Percentiles rank a stretch among this genome's conserved stretches.
Conservation (phyloP, 176 grass and related monocot species). For the Oryza brachyantha region DNA sequence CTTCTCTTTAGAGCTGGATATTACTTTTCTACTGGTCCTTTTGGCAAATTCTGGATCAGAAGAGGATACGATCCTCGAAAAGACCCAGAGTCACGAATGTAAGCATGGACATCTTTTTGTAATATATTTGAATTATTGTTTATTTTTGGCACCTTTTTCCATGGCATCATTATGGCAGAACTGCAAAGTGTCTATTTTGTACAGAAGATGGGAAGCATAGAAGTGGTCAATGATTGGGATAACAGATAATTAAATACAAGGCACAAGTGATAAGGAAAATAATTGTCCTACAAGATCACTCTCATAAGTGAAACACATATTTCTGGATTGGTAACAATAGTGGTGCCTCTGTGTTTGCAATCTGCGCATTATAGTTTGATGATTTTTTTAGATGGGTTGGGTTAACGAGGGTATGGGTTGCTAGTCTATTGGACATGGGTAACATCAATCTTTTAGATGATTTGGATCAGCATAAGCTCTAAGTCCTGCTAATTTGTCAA, state of each 20-base stretch:
- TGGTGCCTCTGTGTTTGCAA: neutral
- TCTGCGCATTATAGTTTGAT: slow-evolving; percentile 4
- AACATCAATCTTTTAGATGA: neutral
- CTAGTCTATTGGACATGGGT: neutral
- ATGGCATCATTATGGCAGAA: slow-evolving; percentile 8
- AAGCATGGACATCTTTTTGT: slow-evolving; percentile 10
- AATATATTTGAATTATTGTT: neutral
- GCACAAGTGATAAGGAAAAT: neutral
- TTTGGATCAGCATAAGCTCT: neutral
- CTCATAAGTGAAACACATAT: neutral
- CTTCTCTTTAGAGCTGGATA: slow-evolving; percentile 97
- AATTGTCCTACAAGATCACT: neutral
- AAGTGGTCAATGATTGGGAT: neutral
- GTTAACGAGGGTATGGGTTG: neutral
- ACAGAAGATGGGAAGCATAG: slow-evolving; percentile 4
- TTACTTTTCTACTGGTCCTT: slow-evolving; percentile 91
- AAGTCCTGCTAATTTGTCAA: neutral
- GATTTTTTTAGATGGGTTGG: neutral
- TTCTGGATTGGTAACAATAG: neutral
- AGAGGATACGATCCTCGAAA: slow-evolving; percentile 94
- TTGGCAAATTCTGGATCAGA: slow-evolving; percentile 85
- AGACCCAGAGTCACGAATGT: slow-evolving; percentile 85
- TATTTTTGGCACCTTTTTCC: neutral
- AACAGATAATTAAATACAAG: slow-evolving; percentile 2
- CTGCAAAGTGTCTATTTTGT: slow-evolving; percentile 15